These are phyloP conservation scores for Punica granatum DNA, from an alignment of 345 rosid species.

Conservation along the genomic window DNA sequence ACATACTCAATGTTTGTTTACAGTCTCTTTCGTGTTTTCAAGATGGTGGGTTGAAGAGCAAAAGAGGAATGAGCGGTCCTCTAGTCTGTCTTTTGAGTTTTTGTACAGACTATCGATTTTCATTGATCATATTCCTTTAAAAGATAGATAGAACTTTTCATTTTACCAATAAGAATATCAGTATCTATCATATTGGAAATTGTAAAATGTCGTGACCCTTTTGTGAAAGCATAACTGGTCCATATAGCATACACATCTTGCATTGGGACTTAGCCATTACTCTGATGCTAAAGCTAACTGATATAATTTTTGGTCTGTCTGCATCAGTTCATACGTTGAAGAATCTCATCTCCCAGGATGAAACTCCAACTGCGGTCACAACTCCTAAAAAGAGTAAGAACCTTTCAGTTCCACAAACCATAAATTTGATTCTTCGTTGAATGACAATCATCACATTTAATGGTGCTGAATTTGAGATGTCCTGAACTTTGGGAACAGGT, in stretches of 20 bases:
- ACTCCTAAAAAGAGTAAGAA: constrained; percentile 66
- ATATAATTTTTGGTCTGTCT: constrained; percentile 8
- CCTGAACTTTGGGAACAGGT: constrained; percentile 31
- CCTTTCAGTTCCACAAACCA: neutral
- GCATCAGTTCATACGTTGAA: constrained; percentile 71
- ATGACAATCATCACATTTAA: neutral
- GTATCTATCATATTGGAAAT: too few relatives aligned
- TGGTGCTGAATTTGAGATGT: constrained; percentile 5
- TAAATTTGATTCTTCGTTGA: neutral
- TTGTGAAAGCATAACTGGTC: too few relatives aligned
- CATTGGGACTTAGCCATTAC: neutral
- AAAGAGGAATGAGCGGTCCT: too few relatives aligned
- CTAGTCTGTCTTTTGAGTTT: too few relatives aligned
- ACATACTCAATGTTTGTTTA: too few relatives aligned
- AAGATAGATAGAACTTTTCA: too few relatives aligned
- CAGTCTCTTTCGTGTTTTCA: too few relatives aligned
- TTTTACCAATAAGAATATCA: too few relatives aligned
- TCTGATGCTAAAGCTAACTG: neutral
- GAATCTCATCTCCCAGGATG: constrained; percentile 81
- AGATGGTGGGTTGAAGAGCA: too few relatives aligned
- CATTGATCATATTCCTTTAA: too few relatives aligned
- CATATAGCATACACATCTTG: neutral
- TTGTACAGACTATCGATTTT: too few relatives aligned
- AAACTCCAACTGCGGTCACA: constrained; percentile 41
- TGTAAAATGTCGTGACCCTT: too few relatives aligned